Evolutionary conservation across 495 filamentous ascomycete species (phyloP).

Genomic region (Xylaria intraflava): DNA sequence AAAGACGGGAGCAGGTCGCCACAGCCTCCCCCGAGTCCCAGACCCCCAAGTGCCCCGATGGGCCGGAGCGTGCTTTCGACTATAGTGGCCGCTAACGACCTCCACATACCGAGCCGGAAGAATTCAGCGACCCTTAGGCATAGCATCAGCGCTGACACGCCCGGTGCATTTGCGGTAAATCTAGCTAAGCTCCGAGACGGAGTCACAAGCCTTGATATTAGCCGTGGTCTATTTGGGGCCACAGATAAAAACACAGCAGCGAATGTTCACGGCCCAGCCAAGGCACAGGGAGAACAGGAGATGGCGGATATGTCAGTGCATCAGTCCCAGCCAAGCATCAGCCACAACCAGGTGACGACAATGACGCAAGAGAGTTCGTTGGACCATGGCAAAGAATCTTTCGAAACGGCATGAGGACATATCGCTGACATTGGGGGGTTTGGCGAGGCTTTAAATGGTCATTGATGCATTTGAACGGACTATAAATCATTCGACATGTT

Average conservation of each 20-base stretch:
- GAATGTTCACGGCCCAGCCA: not conserved
- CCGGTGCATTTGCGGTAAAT: conserved; percentile 32
- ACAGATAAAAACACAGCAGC: not conserved
- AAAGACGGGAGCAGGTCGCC: conserved; percentile 16
- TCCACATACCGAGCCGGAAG: conserved; percentile 29
- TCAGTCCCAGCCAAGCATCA: not conserved
- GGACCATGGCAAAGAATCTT: not conserved
- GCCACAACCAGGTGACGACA: not conserved
- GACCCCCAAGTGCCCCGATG: conserved; percentile 27
- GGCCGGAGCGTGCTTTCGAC: conserved; percentile 39
- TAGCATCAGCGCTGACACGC: conserved; percentile 36
- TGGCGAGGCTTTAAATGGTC: not conserved
- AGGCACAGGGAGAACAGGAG: conserved; percentile 19
- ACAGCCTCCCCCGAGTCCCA: conserved; percentile 23
- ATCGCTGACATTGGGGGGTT: not conserved
- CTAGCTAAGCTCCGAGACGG: conserved; percentile 39
- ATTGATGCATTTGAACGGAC: not conserved
- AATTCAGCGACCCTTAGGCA: conserved; percentile 28
- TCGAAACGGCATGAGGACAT: not conserved
- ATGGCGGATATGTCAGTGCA: conserved; percentile 22
- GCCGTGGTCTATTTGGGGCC: conserved; percentile 21
- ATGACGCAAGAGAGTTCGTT: not conserved
- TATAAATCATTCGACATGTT: not conserved
- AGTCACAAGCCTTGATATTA: conserved; percentile 41
- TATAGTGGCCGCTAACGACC: conserved; percentile 35